Base-by-base conservation (phyloP, 176 grass and related monocot species). In the Miscanthus lutarioriparius region DNA sequence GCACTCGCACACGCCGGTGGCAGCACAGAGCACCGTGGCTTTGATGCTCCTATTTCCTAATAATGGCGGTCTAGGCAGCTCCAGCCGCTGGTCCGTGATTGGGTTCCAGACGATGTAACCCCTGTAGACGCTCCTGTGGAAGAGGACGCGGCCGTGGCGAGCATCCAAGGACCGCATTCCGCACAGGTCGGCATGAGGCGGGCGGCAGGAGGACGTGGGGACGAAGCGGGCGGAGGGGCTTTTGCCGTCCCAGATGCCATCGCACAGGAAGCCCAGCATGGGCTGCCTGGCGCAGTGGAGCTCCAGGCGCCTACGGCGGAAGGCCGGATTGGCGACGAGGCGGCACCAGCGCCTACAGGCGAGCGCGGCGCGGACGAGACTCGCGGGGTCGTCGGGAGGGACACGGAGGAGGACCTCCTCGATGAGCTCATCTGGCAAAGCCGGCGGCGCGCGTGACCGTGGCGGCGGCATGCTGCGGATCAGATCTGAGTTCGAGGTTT, bases 91-190 rank as follows among this genome's bases (percentile, higher is more conserved):
- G 17, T 53, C 17, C 17, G 16, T 53, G 49, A 53, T 53, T 53
- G 49, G 49, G 17, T 53, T 6, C 49, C 49, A 53, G 5, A 53
- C 49, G 6, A 53, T 1, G 6, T 7, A 20, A 53, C 7, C 49
- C 0, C 0, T 20, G 17, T 53, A 53, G 16, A 0, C 17, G 1
- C 1, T 0, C 17, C 6, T 1, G 16, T 53, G 16, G 17, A 54
- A 7, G 17, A 54, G 51, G 51, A 20, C 51, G 7, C 51, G 51
- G 51, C 51, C 17, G 19, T 54, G 51, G 51, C 51, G 51, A 22
- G 51, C 51, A 7, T 54, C 51, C 7, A 54, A 54, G 7, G 19
- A 54, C 51, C 51, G 2, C 19, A 8, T 6, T 54, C 51, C 51
- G 7, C 2, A 2, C 19, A 8, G 51, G 19, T 8, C 0, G 7